Conservation (phyloP, 164 flowering plant species). For the Pachysandra terminalis region DNA sequence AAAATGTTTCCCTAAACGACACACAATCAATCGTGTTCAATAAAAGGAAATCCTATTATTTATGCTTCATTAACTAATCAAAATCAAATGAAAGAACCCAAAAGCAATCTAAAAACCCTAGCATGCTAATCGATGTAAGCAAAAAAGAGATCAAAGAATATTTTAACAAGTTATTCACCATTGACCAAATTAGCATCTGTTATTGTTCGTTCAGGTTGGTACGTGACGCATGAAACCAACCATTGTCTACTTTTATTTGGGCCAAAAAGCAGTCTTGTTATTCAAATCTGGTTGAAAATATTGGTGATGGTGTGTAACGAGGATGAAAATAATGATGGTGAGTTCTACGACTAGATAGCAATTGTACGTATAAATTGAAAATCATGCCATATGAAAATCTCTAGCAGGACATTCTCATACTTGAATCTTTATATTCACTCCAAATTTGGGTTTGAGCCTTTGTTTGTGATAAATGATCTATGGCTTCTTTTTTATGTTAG, state of each 20-base stretch:
- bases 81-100: no score
- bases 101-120: no score
- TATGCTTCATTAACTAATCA: no score
- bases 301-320: slow-evolving; percentile 1
- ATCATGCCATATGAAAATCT: slow-evolving; percentile 18
- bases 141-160: no score
- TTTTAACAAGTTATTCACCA: background rate
- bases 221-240: slow-evolving; percentile 86
- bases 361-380: slow-evolving; percentile 28
- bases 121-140: no score
- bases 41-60: no score
- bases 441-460: background rate
- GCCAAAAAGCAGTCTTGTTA: slow-evolving; percentile 74
- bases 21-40: no score
- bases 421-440: slow-evolving; percentile 28
- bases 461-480: no score
- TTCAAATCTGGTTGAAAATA: slow-evolving; percentile 83
- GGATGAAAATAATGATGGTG: slow-evolving; percentile 4
- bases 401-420: slow-evolving; percentile 18
- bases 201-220: slow-evolving; percentile 51
- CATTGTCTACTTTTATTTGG: slow-evolving; percentile 82
- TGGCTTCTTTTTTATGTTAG: background rate
- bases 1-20: no score
- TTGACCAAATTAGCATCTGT: background rate
- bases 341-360: slow-evolving; percentile 8